These are phyloP conservation scores for Komagataea norvegica DNA, from an alignment of 1,139 yeast genomes.

Conservation along the genomic window DNA sequence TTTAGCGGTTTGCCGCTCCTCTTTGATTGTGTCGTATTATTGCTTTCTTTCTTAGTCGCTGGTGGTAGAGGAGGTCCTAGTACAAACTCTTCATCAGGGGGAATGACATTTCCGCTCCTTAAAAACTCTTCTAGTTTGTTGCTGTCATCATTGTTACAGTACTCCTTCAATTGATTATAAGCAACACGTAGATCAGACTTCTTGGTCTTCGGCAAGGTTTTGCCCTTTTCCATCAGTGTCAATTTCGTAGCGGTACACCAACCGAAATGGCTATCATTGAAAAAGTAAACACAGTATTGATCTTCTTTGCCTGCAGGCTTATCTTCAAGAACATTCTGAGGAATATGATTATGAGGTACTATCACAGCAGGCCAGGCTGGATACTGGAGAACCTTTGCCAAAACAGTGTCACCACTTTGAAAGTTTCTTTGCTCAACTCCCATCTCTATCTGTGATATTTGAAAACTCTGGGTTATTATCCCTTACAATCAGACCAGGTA, in stretches of 20 bases:
- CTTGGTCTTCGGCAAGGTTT: too few relatives aligned
- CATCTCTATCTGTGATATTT: not conserved
- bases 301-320: not conserved
- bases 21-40: not conserved
- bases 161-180: slow-evolving; percentile 2
- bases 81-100: slow-evolving; percentile 2
- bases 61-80: slow-evolving; percentile 2
- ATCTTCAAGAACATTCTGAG: not conserved
- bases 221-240: not conserved
- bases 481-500: too few relatives aligned
- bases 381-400: slow-evolving; percentile 32
- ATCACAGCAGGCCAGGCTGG: slow-evolving; percentile 33
- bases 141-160: not conserved
- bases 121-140: slow-evolving; percentile 2
- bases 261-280: slow-evolving; percentile 32
- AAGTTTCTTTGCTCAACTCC: slow-evolving; percentile 17
- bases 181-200: too few relatives aligned
- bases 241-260: slow-evolving; percentile 28
- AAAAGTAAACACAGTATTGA: slow-evolving; percentile 27
- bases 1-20: not conserved
- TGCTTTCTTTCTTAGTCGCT: not conserved
- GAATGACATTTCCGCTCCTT: slow-evolving; percentile 1
- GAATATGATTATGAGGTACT: slow-evolving; percentile 5
- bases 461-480: not conserved
- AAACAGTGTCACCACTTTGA: slow-evolving; percentile 33